These are phyloP conservation scores for Evansstolkia leycettana DNA, from an alignment of 495 filamentous ascomycete genomes.

Conservation along the genomic window DNA sequence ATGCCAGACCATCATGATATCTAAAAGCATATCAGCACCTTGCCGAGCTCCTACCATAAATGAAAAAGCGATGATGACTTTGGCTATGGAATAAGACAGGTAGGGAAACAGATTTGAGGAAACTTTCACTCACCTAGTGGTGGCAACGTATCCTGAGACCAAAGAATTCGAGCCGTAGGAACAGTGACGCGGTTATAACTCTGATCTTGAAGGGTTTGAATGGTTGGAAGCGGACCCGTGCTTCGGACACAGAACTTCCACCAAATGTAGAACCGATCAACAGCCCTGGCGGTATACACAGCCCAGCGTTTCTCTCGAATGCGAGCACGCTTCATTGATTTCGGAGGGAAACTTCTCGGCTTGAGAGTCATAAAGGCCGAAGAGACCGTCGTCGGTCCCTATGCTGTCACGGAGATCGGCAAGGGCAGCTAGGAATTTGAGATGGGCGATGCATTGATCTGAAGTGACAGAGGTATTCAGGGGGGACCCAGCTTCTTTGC, in stretches of 20 bases:
- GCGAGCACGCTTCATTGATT: constrained; percentile 19
- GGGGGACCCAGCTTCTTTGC: constrained; percentile 5
- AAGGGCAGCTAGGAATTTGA: constrained; percentile 64
- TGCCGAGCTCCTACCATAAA: too few species aligned
- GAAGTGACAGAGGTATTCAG: constrained; percentile 13
- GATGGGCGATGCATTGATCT: constrained; percentile 55
- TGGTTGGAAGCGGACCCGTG: constrained; percentile 1
- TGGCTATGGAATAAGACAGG: too few species aligned
- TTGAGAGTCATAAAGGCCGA: constrained; percentile 43
- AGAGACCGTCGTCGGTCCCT: constrained; percentile 50
- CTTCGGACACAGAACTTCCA: constrained; percentile 31
- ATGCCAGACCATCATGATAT: constrained; percentile 89
- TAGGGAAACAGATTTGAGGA: background rate
- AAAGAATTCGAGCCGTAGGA: constrained; percentile 1
- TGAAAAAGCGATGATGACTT: too few species aligned
- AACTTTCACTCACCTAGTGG: constrained; percentile 16
- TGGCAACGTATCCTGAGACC: constrained; percentile 13
- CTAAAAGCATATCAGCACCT: constrained; percentile 24
- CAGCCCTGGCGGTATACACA: constrained; percentile 60
- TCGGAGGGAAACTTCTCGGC: constrained; percentile 11
- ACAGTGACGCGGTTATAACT: constrained; percentile 9
- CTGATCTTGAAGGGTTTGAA: constrained; percentile 1
- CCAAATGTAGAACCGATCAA: constrained; percentile 63
- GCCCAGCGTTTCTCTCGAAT: constrained; percentile 74
- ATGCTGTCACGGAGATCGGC: constrained; percentile 54